Base-by-base conservation (phyloP, 345 rosid species). In the Linum trigynum region DNA sequence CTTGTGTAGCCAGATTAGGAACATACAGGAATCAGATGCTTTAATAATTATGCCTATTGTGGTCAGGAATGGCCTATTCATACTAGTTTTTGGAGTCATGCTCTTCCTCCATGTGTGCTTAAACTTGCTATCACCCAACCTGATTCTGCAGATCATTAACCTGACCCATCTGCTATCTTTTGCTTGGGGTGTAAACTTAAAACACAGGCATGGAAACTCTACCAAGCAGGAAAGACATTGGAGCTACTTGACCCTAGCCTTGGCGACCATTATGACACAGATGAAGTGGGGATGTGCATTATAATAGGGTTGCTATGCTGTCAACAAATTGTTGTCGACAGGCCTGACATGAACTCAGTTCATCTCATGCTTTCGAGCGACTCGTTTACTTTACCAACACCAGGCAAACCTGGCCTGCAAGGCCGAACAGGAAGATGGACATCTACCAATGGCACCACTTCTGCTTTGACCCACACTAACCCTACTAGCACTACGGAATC, bases 321-420 rank as follows among this genome's bases (percentile, higher is more conserved):
- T 71, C 96, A 92, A 51, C 84, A 88, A 60, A 81, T 37, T 3
- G 50, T 77, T 7, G 15, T 71, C 17, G 84, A 86, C 56, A 79
- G 96, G 76, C 98, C 98, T 1, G 91, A 83, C 40, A 92, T 92
- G 96, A 87, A 79, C 75, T 64, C 78, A 2, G 80, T 89, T 73
- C 79, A 83, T 76, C 89, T 83, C 73, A 92, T 92, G 96, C 85
- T 92, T 62, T 92, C 90, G 5, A 84, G 95, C 23, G 91, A 92
- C 51, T 89, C 98, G 0, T 87, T 92, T 42, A 86, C 82, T 48
- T 65, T 92, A 77, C 92, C 98, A 2, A 79, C 39, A 70, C 96
- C 96, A 12, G 86, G 98, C 32, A 83, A 71, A 68, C 98, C 98
- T 1, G 96, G 82, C 67, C 75, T 76, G 64, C 95, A 81, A 72